Base-by-base conservation (phyloP, 1,284 basidiomycete genomes). In the Ganoderma meredithae region DNA sequence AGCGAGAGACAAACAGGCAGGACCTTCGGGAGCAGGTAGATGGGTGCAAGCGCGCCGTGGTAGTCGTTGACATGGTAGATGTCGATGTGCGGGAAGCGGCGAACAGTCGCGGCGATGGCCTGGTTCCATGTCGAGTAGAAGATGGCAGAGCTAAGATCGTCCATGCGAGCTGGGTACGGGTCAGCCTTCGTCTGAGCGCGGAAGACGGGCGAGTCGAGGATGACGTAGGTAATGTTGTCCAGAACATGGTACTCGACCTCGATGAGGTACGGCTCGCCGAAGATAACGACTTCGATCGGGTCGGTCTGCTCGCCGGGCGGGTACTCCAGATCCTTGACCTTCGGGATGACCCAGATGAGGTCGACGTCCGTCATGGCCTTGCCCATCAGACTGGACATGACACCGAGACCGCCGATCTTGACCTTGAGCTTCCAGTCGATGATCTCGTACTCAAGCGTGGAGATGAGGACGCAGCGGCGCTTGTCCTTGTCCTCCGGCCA, bases 91-190 rank as follows among this genome's bases (percentile, higher is more conserved):
- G 95, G 93, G 83, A 85, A 86, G 70, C 95, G 89, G 70, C 94
- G 90, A 72, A 97, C 90, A 19, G 95, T 93, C 65, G 95, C 92
- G 40, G 95, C 95, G 72, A 97, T 95, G 65, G 95, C 95, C 81
- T 97, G 95, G 77, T 97, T 97, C 95, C 95, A 97, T 27, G 95
- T 96, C 64, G 95, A 97, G 81, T 97, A 97, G 85, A 97, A 97
- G 79, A 97, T 97, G 43, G 95, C 95, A 19, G 95, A 97, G 75
- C 92, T 94, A 68, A 97, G 85, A 79, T 97, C 95, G 79, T 97
- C 95, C 95, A 97, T 97, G 75, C 95, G 94, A 75, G 95, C 93
- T 40, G 95, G 95, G 80, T 97, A 97, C 8, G 95, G 95, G 77
- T 97, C 95, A 0, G 95, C 85, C 80, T 97, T 97, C 39, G 95